Conservation (phyloP, 1,284 basidiomycete genomes). For the Ceratobasidium papillatum region DNA sequence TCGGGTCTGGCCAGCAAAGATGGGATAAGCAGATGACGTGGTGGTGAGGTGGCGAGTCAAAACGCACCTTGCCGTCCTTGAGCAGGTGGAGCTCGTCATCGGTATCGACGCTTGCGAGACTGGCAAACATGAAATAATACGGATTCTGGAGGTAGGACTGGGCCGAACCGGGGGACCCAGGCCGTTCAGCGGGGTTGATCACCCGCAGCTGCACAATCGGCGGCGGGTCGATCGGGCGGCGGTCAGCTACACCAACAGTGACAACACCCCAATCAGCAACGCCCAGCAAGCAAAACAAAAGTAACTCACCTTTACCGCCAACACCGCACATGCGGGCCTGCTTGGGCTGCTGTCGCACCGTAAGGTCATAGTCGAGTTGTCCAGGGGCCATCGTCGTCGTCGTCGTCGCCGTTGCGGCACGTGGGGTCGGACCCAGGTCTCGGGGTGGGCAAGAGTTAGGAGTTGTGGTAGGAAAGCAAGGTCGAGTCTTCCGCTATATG, state of each 20-base stretch:
- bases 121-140: conserved; percentile 95
- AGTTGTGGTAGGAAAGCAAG: not conserved
- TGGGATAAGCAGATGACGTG: not conserved
- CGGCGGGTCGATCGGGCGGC: conserved; percentile 93
- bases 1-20: conserved; percentile 59
- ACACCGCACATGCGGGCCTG: conserved; percentile 90
- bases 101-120: conserved; percentile 84
- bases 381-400: not conserved
- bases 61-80: conserved; percentile 77
- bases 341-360: conserved; percentile 54
- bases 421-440: conserved; percentile 15
- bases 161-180: conserved; percentile 29
- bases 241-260: conserved; percentile 49
- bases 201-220: conserved; percentile 96
- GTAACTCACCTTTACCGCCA: conserved; percentile 74
- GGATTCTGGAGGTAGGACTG: conserved; percentile 78
- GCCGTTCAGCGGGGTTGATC: conserved; percentile 68
- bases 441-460: conserved; percentile 12
- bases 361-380: conserved; percentile 28
- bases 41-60: not conserved
- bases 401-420: conserved; percentile 5
- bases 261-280: no score
- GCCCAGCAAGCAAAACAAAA: conserved; percentile 39
- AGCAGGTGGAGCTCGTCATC: conserved; percentile 94
- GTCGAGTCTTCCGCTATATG: conserved; percentile 3